phyloP scores from a whole-genome alignment of 371 early-diverging fungal species.

The Mortierella sp. region DNA sequence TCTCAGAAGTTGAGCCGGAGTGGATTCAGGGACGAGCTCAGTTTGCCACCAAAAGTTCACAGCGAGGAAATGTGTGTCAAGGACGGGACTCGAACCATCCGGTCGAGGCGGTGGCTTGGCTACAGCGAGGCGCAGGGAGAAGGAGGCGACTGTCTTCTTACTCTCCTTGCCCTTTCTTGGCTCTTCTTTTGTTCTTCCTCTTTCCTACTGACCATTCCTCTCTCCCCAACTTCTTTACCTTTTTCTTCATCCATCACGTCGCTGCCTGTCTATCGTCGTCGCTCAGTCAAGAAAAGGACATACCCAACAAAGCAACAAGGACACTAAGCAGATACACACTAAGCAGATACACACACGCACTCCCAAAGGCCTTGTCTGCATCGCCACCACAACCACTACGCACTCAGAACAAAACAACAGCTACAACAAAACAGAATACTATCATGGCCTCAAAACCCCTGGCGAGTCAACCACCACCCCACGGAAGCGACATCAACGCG shows the following conservation, averaged over 20 bases:
- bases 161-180: not conserved
- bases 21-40: not conserved
- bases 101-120: not conserved
- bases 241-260: not conserved
- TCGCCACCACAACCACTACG: not conserved
- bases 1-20: not conserved
- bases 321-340: not conserved
- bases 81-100: not conserved
- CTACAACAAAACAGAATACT: not conserved
- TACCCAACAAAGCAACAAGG: slow-evolving; percentile 2
- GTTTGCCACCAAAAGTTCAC: not conserved
- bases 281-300: not conserved
- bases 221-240: slow-evolving; percentile 2
- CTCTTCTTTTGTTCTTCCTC: slow-evolving; percentile 6
- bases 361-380: not conserved
- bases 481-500: slow-evolving; percentile 66
- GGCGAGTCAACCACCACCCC: slow-evolving; percentile 42
- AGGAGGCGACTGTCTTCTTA: not conserved
- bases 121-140: not conserved
- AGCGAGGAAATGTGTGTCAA: not conserved
- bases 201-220: not conserved
- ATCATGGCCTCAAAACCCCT: slow-evolving; percentile 42
- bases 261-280: not conserved
- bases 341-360: not conserved
- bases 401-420: not conserved